phyloP scores from a whole-genome alignment of 148 eudicot species.

The Talinum fruticosum region DNA sequence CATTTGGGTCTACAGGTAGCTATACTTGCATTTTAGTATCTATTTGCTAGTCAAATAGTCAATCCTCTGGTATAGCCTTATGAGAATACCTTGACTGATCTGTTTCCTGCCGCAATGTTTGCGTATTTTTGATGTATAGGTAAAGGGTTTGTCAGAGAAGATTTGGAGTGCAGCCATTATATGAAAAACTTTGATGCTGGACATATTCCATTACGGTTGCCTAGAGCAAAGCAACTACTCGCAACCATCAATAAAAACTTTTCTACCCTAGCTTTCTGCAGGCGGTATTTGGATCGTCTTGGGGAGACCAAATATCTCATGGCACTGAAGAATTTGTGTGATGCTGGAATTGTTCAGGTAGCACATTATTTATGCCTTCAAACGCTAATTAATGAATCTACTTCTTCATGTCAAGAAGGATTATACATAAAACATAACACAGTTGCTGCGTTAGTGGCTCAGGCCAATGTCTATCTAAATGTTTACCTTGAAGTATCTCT shows the following conservation, averaged over 20 bases:
- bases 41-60: no score
- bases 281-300: constrained; percentile 90
- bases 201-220: constrained; percentile 81
- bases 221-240: constrained; percentile 93
- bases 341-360: constrained; percentile 97
- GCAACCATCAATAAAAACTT: constrained; percentile 91
- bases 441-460: no score
- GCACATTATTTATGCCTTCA: not conserved
- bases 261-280: constrained; percentile 94
- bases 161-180: constrained; percentile 99
- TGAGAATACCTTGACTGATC: no score
- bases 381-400: no score
- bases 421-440: no score
- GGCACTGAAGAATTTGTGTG: constrained; percentile 96
- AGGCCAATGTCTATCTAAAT: no score
- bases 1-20: constrained; percentile 94
- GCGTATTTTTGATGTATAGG: constrained; percentile 42
- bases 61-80: no score
- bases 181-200: constrained; percentile 97
- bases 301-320: constrained; percentile 96
- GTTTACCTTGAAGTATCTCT: no score
- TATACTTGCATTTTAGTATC: no score
- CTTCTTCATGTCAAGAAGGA: no score
- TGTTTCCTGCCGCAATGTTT: no score
- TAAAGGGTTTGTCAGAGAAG: constrained; percentile 95